Evolutionary conservation across 2,329 filamentous ascomycete genomes (phyloP).

Genomic region (Capronia coronata): DNA sequence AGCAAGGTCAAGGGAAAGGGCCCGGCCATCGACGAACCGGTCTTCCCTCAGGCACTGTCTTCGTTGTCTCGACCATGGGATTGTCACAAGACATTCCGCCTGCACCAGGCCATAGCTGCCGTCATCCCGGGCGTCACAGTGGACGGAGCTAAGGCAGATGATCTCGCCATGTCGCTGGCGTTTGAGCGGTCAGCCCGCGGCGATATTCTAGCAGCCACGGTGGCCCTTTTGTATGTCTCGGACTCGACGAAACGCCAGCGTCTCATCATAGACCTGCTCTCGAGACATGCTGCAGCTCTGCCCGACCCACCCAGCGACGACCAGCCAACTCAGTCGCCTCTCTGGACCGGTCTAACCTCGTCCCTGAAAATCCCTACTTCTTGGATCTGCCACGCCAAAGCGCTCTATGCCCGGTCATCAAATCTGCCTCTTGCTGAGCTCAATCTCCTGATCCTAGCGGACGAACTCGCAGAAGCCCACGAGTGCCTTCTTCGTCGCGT

Average conservation of each 20-base stretch:
- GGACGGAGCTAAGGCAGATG: slow-evolving; percentile 57
- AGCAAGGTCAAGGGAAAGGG: slow-evolving; percentile 32
- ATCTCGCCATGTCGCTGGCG: slow-evolving; percentile 57
- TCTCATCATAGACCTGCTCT: slow-evolving; percentile 66
- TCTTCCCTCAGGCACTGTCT: slow-evolving; percentile 63
- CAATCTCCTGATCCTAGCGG: slow-evolving; percentile 70
- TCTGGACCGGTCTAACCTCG: slow-evolving; percentile 55
- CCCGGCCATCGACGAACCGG: slow-evolving; percentile 34
- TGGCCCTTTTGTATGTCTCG: slow-evolving; percentile 71
- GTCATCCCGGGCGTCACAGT: slow-evolving; percentile 48
- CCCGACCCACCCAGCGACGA: slow-evolving; percentile 44
- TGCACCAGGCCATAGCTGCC: slow-evolving; percentile 60
- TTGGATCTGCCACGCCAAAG: slow-evolving; percentile 86
- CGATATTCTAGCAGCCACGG: slow-evolving; percentile 64
- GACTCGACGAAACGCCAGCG: slow-evolving; percentile 56
- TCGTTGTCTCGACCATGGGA: slow-evolving; percentile 72
- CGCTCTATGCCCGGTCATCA: slow-evolving; percentile 69
- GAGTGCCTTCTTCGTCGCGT: slow-evolving; percentile 72
- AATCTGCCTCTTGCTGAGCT: slow-evolving; percentile 63
- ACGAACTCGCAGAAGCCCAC: slow-evolving; percentile 73
- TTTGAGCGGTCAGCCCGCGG: slow-evolving; percentile 48
- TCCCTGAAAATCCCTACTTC: slow-evolving; percentile 63
- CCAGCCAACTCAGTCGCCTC: slow-evolving; percentile 1
- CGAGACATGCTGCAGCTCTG: slow-evolving; percentile 63
- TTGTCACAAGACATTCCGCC: slow-evolving; percentile 74